Evolutionary conservation across 768 basidiomycete species (phyloP), one percentile per base, ranked within the genome.

Genomic region (Clathrus columnatus): DNA sequence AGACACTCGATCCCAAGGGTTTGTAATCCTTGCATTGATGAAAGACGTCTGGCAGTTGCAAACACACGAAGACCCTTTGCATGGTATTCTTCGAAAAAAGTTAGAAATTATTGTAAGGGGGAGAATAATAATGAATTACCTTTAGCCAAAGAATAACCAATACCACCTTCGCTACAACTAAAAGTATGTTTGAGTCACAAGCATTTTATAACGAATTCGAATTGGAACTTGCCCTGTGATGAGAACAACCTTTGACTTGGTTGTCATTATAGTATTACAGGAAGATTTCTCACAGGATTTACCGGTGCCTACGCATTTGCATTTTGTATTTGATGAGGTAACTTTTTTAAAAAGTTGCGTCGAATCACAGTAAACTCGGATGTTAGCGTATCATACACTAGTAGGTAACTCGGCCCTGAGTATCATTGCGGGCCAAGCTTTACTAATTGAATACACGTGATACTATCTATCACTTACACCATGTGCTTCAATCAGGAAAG

Each of bases 1-100:
- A 62, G 52, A 29, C 54, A 57, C 20, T 53, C 48, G n/a, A 59
- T 56, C 4, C 48, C 54, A 6, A 51, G 23, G 17, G 53, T 51
- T 23, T 29, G 32, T 24, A 62, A 49, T 27, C 46, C 50, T 21
- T 56, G 50, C 51, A 62, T 59, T 20, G 61, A 32, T 11, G 54
- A 53, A 17, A 61, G 28, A 17, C 57, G 57, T 16, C 61, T 48
- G 23, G 61, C 59, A 16, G 56, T 62, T 23, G 61, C 61, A 42
- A 61, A 61, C 32, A 62, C 61, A 23, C 58, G 58, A 26, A 50
- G 20, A 23, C 60, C 60, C 44, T 53, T 42, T 18, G 43, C 36
- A 43, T 53, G 51, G 24, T 53, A 53, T 29, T 53, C 51, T 53
- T 27, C 18, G 20, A 20, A 48, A n/a, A 44, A 24, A n/a, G 14